Evolutionary conservation across 2,329 filamentous ascomycete genomes (phyloP), one percentile per base, ranked within the genome.

Genomic region (Thelonectria olida): DNA sequence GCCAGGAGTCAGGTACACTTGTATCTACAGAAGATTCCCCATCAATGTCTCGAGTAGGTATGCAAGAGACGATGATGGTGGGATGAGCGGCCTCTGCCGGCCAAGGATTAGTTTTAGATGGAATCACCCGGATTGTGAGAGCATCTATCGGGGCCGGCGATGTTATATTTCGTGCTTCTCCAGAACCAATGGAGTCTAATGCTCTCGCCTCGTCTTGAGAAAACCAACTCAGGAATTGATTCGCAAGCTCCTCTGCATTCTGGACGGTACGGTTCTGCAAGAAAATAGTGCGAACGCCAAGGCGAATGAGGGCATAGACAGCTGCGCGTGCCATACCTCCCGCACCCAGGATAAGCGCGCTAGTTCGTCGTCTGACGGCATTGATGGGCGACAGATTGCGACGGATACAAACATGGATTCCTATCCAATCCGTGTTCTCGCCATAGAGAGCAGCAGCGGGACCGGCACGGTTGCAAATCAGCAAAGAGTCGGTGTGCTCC

Each of bases 391-490:
- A 89, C 1, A 89, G 76, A 15, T 86, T 86, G 38, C 85, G 80
- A 12, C 84, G 80, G 41, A 90, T 81, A 67, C 86, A 89, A 15
- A 85, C 86, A 58, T 85, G 79, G 19, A 90, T 85, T 2, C 88
- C 88, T 20, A 89, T 88, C 84, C 88, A 90, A 72, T 90, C 88
- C 0, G 87, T 90, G 60, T 90, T 90, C 54, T 90, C 87, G 7
- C 87, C 88, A 62, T 89, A 87, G 2, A 89, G 77, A 3, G 84
- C 85, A 60, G 81, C 80, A 15, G 88, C 81, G 0, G 82, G 81
- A 0, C 87, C 86, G 8, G 83, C 80, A 48, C 83, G 81, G 58
- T 84, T 84, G 15, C 84, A 80, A 59, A 85, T 80, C 74, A 63
- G 36, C 13, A 67, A 23, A 0, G 62, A 54, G 20, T 63, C 53